Conservation (phyloP, 176 grass and related monocot genomes). For the Triticum dicoccoides region DNA sequence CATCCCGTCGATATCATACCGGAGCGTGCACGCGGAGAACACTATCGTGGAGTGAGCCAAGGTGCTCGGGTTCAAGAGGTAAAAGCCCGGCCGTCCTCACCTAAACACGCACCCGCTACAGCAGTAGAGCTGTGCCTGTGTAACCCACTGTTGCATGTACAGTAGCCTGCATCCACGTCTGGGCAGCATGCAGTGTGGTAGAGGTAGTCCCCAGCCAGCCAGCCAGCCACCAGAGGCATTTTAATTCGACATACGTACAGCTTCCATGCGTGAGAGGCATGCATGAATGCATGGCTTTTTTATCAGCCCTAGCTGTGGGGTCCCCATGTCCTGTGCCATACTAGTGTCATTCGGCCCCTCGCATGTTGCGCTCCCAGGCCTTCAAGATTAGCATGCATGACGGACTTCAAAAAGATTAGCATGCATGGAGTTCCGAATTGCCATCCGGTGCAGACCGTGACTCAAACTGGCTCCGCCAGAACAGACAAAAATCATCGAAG, state of each 20-base stretch:
- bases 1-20: constrained; percentile 2
- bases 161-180: background rate
- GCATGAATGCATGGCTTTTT: background rate
- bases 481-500: no score
- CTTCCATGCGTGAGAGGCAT: background rate
- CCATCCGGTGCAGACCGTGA: no score
- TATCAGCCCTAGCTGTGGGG: background rate
- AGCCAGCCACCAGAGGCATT: background rate
- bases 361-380: no score
- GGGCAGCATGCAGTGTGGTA: no score
- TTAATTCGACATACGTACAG: background rate
- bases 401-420: no score
- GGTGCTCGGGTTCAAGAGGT: constrained; percentile 61
- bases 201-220: background rate
- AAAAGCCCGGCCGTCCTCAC: constrained; percentile 9
- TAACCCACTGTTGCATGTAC: background rate
- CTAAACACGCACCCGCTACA: background rate
- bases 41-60: constrained; percentile 45
- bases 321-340: no score
- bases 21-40: constrained; percentile 27
- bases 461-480: no score
- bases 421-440: no score
- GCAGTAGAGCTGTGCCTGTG: background rate
- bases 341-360: no score
- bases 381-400: no score